Conservation (phyloP, 345 rosid genomes). For the Firmiana major region DNA sequence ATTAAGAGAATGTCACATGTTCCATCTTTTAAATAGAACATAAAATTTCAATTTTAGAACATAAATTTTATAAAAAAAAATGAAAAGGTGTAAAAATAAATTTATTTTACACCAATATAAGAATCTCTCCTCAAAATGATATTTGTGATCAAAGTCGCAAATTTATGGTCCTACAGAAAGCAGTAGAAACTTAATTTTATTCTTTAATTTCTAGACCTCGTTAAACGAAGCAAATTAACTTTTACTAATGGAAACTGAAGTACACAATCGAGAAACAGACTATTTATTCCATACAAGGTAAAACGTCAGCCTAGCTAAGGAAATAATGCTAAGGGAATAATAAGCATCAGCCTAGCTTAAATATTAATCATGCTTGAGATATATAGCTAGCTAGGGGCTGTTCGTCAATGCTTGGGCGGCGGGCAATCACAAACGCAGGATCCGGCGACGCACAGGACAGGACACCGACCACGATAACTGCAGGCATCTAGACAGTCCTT, state of each 20-base stretch:
- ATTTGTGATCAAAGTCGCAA: not conserved
- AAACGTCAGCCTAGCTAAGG: too few species aligned
- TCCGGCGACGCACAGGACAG: conserved; percentile 4
- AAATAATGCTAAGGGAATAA: not conserved
- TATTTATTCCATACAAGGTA: not conserved
- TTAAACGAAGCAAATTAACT: not conserved
- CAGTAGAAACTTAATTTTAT: not conserved
- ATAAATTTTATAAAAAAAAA: too few species aligned
- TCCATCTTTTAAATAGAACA: too few species aligned
- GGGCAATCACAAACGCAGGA: conserved; percentile 13
- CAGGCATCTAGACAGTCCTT: conserved; percentile 9
- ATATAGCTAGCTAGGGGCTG: too few species aligned
- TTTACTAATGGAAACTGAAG: not conserved
- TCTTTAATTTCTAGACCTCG: not conserved
- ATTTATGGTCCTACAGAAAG: not conserved
- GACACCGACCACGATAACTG: conserved; percentile 6
- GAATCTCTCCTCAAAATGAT: too few species aligned
- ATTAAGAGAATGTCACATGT: too few species aligned
- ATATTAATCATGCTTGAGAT: not conserved
- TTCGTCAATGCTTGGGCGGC: not conserved
- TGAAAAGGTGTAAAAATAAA: too few species aligned
- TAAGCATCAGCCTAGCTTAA: not conserved
- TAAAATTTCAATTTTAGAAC: too few species aligned
- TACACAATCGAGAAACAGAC: not conserved
- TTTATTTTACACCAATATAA: too few species aligned